These are phyloP conservation scores for Clonostachys rosea DNA, from an alignment of 2,329 filamentous ascomycete species.

Conservation along the genomic window DNA sequence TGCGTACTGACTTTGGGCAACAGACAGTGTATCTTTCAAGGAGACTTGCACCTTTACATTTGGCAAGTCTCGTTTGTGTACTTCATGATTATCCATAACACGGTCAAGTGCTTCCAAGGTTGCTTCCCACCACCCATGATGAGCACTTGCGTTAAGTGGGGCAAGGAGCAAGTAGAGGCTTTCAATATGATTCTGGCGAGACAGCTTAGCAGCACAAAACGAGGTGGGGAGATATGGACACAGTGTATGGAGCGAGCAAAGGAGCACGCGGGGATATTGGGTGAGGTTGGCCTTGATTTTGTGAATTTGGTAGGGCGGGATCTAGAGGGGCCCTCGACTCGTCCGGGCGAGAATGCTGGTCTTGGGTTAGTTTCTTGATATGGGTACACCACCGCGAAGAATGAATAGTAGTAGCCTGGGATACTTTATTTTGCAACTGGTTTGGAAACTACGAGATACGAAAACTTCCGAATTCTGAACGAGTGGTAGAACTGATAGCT, in stretches of 20 bases:
- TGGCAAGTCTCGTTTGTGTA: slow-evolving; percentile 95
- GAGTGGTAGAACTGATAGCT: too few species aligned
- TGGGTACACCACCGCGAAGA: too few species aligned
- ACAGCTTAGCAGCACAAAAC: slow-evolving; percentile 83
- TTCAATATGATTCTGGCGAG: slow-evolving; percentile 81
- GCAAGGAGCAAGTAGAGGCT: slow-evolving; percentile 88
- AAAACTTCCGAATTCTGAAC: too few species aligned
- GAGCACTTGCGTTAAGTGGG: slow-evolving; percentile 96
- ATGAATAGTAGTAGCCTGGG: too few species aligned
- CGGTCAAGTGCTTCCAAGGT: slow-evolving; percentile 79
- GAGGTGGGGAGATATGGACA: slow-evolving; percentile 70
- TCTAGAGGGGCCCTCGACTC: slow-evolving; percentile 19
- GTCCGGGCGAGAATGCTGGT: too few species aligned
- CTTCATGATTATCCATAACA: slow-evolving; percentile 92
- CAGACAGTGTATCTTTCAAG: slow-evolving; percentile 93
- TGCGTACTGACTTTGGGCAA: too few species aligned
- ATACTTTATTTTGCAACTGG: too few species aligned
- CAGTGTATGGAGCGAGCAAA: slow-evolving; percentile 79
- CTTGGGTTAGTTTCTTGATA: too few species aligned
- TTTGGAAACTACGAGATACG: too few species aligned
- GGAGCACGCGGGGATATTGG: slow-evolving; percentile 74
- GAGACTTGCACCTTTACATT: slow-evolving; percentile 87
- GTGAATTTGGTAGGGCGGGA: slow-evolving; percentile 70
- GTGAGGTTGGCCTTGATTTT: slow-evolving; percentile 88
- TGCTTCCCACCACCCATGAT: slow-evolving; percentile 86